Percentiles rank a stretch among this genome's conserved stretches.
Evolutionary conservation across 352 stramenopile species (phyloP).

Genomic region (Phytophthora fragariaefolia): DNA sequence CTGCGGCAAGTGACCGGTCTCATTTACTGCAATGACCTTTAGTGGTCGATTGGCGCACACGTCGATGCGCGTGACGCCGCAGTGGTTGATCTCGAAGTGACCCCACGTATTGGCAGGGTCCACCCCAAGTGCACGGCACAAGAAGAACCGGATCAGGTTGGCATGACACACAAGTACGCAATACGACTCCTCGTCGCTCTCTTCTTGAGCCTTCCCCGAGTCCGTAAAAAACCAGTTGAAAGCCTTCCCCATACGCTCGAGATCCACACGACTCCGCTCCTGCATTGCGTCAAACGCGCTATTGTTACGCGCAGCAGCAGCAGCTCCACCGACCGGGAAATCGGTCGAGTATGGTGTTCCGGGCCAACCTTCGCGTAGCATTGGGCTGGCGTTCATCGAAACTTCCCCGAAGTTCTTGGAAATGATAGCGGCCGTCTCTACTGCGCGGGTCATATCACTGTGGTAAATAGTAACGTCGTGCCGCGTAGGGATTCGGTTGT

Average conservation of each 20-base stretch:
- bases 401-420: conserved; percentile 55
- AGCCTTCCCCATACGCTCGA: conserved; percentile 68
- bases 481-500: conserved; percentile 59
- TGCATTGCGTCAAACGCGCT: conserved; percentile 25
- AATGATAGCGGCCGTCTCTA: conserved; percentile 77
- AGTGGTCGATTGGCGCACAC: conserved; percentile 68
- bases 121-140: conserved; percentile 77
- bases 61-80: conserved; percentile 79
- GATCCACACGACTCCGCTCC: conserved; percentile 52
- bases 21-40: conserved; percentile 82
- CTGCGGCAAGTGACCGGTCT: conserved; percentile 78
- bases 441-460: conserved; percentile 77
- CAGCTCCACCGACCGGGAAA: conserved; percentile 19
- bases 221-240: conserved; percentile 58
- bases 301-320: conserved; percentile 29
- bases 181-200: conserved; percentile 60
- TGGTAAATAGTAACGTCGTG: conserved; percentile 70
- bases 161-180: conserved; percentile 85
- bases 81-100: conserved; percentile 90
- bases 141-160: conserved; percentile 85
- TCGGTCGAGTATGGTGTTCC: conserved; percentile 63
- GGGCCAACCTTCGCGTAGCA: conserved; percentile 84
- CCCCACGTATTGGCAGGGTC: conserved; percentile 67
- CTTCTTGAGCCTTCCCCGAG: conserved; percentile 30
- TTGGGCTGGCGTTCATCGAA: conserved; percentile 41